phyloP scores from a whole-genome alignment of 2,329 filamentous ascomycete genomes.

The Xylariaceae sp. region DNA sequence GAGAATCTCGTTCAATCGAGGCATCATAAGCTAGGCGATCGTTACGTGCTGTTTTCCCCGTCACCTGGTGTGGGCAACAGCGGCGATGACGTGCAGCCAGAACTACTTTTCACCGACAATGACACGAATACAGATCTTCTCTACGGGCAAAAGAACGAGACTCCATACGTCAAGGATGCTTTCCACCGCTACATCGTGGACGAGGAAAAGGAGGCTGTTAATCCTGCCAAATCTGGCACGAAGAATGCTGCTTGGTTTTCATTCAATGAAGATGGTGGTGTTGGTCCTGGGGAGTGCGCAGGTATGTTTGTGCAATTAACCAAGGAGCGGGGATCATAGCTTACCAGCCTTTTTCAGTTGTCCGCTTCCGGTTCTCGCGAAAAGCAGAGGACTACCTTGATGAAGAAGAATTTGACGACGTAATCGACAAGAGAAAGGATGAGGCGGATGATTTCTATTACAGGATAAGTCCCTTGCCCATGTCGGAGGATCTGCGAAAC shows the following conservation, averaged over 20 bases:
- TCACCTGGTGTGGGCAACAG: constrained; percentile 79
- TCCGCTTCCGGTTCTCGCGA: constrained; percentile 83
- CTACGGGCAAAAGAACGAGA: constrained; percentile 73
- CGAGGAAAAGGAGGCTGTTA: constrained; percentile 73
- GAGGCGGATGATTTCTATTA: constrained; percentile 97
- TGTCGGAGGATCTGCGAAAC: constrained; percentile 89
- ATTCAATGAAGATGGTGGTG: constrained; percentile 85
- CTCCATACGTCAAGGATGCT: constrained; percentile 88
- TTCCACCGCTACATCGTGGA: constrained; percentile 88
- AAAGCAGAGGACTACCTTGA: constrained; percentile 76
- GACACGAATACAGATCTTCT: constrained; percentile 81
- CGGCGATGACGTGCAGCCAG: constrained; percentile 78
- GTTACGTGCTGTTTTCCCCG: constrained; percentile 80
- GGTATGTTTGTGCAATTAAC: constrained; percentile 55
- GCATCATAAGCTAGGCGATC: constrained; percentile 75
- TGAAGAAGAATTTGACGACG: constrained; percentile 87
- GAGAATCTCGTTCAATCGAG: constrained; percentile 70
- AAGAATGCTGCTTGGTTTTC: constrained; percentile 90
- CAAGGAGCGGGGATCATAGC: not conserved
- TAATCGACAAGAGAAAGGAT: constrained; percentile 78
- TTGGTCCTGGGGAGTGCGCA: constrained; percentile 86
- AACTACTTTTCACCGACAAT: constrained; percentile 90
- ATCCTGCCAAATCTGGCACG: constrained; percentile 75
- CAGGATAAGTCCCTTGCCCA: constrained; percentile 85
- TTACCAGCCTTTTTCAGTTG: constrained; percentile 50